These are phyloP conservation scores for Mercurialis annua DNA, from an alignment of 345 rosid species.

Conservation along the genomic window DNA sequence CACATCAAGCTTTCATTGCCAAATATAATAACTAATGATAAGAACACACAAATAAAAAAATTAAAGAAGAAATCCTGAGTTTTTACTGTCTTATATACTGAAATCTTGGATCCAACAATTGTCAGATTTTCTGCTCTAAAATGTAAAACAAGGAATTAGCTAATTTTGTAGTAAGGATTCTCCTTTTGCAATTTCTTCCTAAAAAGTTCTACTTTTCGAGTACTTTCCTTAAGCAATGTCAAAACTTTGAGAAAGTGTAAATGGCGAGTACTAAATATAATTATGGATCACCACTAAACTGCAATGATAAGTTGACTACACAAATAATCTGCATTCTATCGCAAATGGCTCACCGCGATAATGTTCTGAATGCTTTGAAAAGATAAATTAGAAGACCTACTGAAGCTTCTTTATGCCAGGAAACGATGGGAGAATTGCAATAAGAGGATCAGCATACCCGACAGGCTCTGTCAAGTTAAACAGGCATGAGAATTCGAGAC, in stretches of 20 bases:
- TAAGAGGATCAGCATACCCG: conserved; percentile 80
- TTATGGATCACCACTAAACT: background rate
- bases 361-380: background rate
- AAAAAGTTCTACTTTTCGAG: background rate
- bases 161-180: background rate
- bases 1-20: too few relatives aligned
- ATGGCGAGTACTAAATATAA: background rate
- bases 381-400: conserved; percentile 27
- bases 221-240: background rate
- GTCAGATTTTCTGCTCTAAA: too few relatives aligned
- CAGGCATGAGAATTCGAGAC: conserved; percentile 6
- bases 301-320: too few relatives aligned
- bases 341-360: background rate
- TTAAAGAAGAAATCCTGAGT: background rate
- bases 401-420: conserved; percentile 91
- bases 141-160: too few relatives aligned
- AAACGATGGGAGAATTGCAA: conserved; percentile 79
- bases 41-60: background rate
- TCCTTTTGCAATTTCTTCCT: too few relatives aligned
- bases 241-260: background rate
- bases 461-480: conserved; percentile 59
- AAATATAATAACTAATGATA: too few relatives aligned
- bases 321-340: background rate
- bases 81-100: too few relatives aligned
- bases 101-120: too few relatives aligned